These are phyloP conservation scores for Fusarium sp. DNA, from an alignment of 2,329 filamentous ascomycete species.

Conservation along the genomic window DNA sequence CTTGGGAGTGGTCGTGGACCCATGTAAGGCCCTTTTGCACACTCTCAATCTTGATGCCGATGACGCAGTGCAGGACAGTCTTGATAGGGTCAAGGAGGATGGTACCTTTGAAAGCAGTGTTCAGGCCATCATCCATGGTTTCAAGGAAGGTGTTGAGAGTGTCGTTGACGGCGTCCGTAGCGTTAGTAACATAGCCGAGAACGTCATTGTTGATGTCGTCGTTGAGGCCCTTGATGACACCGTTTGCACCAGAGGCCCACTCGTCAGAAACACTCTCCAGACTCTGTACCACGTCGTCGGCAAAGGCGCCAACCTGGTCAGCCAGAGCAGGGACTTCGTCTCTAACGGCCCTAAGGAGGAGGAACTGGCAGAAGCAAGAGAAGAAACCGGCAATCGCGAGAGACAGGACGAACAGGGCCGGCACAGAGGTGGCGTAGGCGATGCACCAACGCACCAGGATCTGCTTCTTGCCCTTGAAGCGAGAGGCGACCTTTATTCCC, in stretches of 20 bases:
- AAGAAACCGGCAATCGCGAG: slow-evolving; percentile 85
- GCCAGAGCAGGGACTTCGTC: slow-evolving; percentile 81
- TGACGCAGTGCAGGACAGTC: slow-evolving; percentile 86
- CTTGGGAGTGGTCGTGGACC: slow-evolving; percentile 87
- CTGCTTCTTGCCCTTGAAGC: slow-evolving; percentile 73
- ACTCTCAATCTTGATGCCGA: slow-evolving; percentile 84
- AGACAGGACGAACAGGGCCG: slow-evolving; percentile 87
- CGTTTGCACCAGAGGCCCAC: slow-evolving; percentile 83
- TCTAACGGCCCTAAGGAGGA: slow-evolving; percentile 79
- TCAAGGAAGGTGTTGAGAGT: slow-evolving; percentile 86
- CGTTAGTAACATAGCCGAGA: slow-evolving; percentile 87
- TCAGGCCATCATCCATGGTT: slow-evolving; percentile 78
- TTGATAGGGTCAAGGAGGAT: slow-evolving; percentile 81
- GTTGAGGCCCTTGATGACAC: slow-evolving; percentile 76
- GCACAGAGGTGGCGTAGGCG: slow-evolving; percentile 86
- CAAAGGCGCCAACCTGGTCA: slow-evolving; percentile 80
- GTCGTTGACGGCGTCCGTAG: slow-evolving; percentile 83
- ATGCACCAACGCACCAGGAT: slow-evolving; percentile 84
- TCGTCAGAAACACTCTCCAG: slow-evolving; percentile 77
- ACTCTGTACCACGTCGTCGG: slow-evolving; percentile 78
- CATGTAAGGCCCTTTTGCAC: slow-evolving; percentile 93
- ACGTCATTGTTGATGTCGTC: slow-evolving; percentile 84
- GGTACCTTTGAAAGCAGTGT: slow-evolving; percentile 83
- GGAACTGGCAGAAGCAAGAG: slow-evolving; percentile 83
- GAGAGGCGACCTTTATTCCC: slow-evolving; percentile 76